These are phyloP conservation scores for Ophiostoma novo-ulmi DNA, from an alignment of 2,329 filamentous ascomycete genomes.

Conservation along the genomic window DNA sequence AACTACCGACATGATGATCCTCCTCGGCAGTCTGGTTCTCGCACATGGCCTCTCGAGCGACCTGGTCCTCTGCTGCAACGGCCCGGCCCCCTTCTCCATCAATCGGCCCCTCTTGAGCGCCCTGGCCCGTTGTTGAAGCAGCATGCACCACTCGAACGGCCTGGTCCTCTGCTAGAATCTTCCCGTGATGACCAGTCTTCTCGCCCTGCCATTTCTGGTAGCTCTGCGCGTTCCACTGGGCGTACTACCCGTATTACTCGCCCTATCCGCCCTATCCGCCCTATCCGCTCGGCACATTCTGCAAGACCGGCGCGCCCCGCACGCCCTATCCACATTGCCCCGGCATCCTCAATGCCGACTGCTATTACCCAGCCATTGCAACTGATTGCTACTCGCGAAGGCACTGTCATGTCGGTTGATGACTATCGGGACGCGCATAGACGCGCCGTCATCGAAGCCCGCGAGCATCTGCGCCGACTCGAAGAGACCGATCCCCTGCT, in stretches of 20 bases:
- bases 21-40: not conserved
- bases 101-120: too few relatives aligned
- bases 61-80: not conserved
- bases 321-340: not conserved
- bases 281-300: not conserved
- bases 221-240: too few relatives aligned
- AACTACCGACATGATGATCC: not conserved
- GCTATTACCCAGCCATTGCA: not conserved
- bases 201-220: too few relatives aligned
- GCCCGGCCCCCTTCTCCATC: not conserved
- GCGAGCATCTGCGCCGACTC: constrained; percentile 9
- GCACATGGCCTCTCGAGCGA: not conserved
- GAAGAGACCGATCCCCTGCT: not conserved
- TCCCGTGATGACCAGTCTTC: not conserved
- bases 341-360: not conserved
- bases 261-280: too few relatives aligned
- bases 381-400: not conserved
- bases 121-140: too few relatives aligned
- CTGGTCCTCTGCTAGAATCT: not conserved
- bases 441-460: constrained; percentile 8
- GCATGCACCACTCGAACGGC: not conserved
- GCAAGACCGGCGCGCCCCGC: not conserved
- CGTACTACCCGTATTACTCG: too few relatives aligned
- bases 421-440: not conserved
- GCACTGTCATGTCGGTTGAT: constrained; percentile 6